Base-by-base conservation (phyloP, 768 basidiomycete genomes). In the Floccularia luteovirens region DNA sequence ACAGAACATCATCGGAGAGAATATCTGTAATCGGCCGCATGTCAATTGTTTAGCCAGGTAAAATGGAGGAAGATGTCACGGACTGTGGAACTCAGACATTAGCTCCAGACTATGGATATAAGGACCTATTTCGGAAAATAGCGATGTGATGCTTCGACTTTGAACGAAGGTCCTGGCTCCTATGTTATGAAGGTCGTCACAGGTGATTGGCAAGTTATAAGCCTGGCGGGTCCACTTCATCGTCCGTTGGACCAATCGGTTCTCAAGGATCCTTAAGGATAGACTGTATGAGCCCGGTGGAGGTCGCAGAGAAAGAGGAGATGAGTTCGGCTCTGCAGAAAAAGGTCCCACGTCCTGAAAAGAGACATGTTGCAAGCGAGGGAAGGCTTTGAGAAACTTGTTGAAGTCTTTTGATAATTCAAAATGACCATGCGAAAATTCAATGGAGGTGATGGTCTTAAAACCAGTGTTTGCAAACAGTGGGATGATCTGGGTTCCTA, bases 1-100 rank as follows among this genome's bases (percentile, higher is more conserved):
- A 24, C 5, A 53, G 38, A 2, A 17, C 17, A 5, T 33, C 27
- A 23, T 54, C 48, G 8, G 50, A 42, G n/a, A 35, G 27, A 10
- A 40, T 45, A 23, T 49, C 46, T 46, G 13, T 37, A 24, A 6
- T 7, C 36, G 11, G 7, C 12, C n/a, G n/a, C n/a, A n/a, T n/a
- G n/a, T n/a, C n/a, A n/a, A n/a, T n/a, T n/a, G n/a, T n/a, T n/a
- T n/a, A n/a, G n/a, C n/a, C n/a, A n/a, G n/a, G n/a, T n/a, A n/a
- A n/a, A n/a, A n/a, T n/a, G n/a, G n/a, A n/a, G n/a, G n/a, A n/a
- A n/a, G n/a, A n/a, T n/a, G n/a, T n/a, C n/a, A n/a, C n/a, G n/a
- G n/a, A n/a, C n/a, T n/a, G n/a, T n/a, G n/a, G n/a, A n/a, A n/a
- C n/a, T n/a, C n/a, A n/a, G n/a, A n/a, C n/a, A n/a, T n/a, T n/a